These are phyloP conservation scores for Musa itinerans DNA, from an alignment of 176 grass and related monocot species.

Conservation along the genomic window DNA sequence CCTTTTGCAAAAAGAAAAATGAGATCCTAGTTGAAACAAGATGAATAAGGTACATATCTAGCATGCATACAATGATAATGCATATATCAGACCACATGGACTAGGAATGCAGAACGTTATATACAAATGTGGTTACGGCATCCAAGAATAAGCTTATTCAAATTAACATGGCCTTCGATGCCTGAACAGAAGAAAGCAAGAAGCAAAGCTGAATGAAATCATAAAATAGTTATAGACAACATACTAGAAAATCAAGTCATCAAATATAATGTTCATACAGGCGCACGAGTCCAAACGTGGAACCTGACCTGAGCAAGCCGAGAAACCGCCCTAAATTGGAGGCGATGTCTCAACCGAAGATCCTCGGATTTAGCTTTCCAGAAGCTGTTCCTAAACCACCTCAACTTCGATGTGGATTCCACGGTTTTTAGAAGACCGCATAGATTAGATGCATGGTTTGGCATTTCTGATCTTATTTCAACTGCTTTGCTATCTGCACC, in stretches of 20 bases:
- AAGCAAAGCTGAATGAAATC: too few species aligned
- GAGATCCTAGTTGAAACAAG: not conserved
- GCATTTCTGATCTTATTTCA: conserved; percentile 9
- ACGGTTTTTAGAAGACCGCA: conserved; percentile 29
- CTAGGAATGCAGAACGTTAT: not conserved
- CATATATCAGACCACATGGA: not conserved
- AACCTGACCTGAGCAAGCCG: conserved; percentile 48
- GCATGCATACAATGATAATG: not conserved
- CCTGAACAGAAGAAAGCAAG: too few species aligned
- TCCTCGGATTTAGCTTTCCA: conserved; percentile 61
- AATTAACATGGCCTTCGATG: not conserved
- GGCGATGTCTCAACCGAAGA: conserved; percentile 28
- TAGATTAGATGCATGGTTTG: conserved; percentile 25
- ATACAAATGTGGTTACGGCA: not conserved
- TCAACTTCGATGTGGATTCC: conserved; percentile 38
- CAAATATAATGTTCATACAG: not conserved
- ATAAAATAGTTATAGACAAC: not conserved
- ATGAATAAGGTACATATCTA: not conserved
- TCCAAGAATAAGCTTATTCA: not conserved
- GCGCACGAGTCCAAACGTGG: not conserved
- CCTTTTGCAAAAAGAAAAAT: not conserved
- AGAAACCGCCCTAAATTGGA: conserved; percentile 31
- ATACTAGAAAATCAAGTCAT: not conserved
- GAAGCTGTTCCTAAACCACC: conserved; percentile 61
- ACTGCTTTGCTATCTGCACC: conserved; percentile 28